Evolutionary conservation across 352 stramenopile genomes (phyloP).

Genomic region (Plasmopara viticola): DNA sequence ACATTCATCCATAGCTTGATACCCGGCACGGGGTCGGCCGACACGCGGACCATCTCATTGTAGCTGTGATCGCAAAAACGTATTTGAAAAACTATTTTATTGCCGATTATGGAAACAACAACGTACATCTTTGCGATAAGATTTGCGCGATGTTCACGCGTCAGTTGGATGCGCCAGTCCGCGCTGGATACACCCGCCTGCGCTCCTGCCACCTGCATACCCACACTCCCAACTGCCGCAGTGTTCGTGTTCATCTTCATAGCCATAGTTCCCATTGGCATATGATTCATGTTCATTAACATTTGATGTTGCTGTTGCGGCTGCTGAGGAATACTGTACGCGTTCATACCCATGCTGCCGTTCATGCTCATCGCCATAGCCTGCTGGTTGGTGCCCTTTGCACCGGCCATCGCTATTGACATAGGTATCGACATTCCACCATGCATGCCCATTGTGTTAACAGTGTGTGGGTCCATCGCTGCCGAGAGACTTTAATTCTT

Average conservation of each 20-base stretch:
- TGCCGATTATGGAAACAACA: background rate
- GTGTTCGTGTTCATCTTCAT: conserved; percentile 40
- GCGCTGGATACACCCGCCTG: background rate
- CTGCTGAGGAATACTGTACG: conserved; percentile 31
- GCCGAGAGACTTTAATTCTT: no score
- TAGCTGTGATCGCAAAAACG: conserved; percentile 35
- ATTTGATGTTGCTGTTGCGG: conserved; percentile 29
- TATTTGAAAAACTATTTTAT: conserved; percentile 10
- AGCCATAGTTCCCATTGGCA: conserved; percentile 48
- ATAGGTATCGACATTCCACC: conserved; percentile 58
- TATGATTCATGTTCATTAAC: conserved; percentile 47
- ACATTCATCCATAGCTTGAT: conserved; percentile 88
- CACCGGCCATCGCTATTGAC: conserved; percentile 51
- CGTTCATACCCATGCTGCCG: conserved; percentile 23
- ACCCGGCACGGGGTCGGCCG: conserved; percentile 62
- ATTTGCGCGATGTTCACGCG: conserved; percentile 71
- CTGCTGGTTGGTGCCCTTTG: conserved; percentile 15
- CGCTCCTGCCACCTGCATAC: conserved; percentile 9
- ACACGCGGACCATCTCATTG: conserved; percentile 80
- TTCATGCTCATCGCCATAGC: conserved; percentile 56
- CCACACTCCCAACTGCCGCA: background rate
- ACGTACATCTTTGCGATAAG: conserved; percentile 83
- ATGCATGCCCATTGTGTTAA: conserved; percentile 66
- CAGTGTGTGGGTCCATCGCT: conserved; percentile 52
- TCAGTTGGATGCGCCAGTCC: conserved; percentile 73